Base-by-base conservation (phyloP, 1,284 basidiomycete species). In the Cryptococcus hybrid region DNA sequence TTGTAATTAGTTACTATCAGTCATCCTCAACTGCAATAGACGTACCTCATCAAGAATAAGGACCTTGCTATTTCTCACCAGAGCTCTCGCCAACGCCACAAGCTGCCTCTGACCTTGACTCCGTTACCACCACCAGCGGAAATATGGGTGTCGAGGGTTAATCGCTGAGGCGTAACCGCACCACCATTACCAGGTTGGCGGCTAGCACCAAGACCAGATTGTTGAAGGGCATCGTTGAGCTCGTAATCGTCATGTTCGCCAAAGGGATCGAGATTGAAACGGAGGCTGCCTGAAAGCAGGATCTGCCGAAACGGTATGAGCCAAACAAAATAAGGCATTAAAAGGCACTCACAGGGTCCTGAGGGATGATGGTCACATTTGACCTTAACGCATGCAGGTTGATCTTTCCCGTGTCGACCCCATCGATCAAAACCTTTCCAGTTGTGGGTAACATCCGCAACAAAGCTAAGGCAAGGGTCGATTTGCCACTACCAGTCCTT, bases 231-330 rank as follows among this genome's bases (percentile, higher is more conserved):
- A 55, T 77, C 79, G 69, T 82, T 81, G 44, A 84, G 76, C 51
- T 76, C 76, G 8, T 83, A 82, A 69, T 92, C 89, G 52, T 89
- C 86, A 67, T 86, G 81, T 68, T 87, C 82, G 6, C 81, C 83
- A 68, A 90, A 91, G 0, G 89, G 89, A 55, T 82, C 80, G 3
- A 94, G 83, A 71, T 93, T 92, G 62, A 84, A 84, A 43, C 90
- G 84, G 46, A 93, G 75, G 2, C 88, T 89, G 38, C 90, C 90
- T 18, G 88, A 90, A 76, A 81, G 88, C 79, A 87, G 69, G 13
- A 75, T 63, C 59, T 61, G 36, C 13, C 24, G 24, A 24, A 9
- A 42, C 36, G 13, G 1, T 7, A 36, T 59, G 57, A 66, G 54
- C 52, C 12, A 56, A 55, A 42, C 57, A 54, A 15, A 7, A 13